A percentile compares a stretch with the other conserved stretches of the same genome.
Evolutionary conservation across 1,284 basidiomycete species (phyloP).

Genomic region (Golubevia sp.): DNA sequence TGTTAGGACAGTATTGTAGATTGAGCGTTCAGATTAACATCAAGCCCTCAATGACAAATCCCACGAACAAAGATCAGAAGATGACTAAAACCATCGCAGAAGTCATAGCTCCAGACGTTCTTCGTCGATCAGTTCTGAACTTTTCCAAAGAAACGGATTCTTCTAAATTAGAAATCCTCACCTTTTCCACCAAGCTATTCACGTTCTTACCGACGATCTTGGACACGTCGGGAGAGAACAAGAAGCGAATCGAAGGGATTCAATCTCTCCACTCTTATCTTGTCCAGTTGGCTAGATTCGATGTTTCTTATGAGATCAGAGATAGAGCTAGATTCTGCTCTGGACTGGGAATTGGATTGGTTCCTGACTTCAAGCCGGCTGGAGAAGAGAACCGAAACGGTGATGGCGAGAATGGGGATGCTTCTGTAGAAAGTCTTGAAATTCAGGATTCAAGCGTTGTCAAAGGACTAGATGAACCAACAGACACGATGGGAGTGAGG

Average conservation of each 20-base stretch:
- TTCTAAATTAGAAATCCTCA: conserved; percentile 43
- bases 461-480: background rate
- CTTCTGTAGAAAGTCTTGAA: conserved; percentile 17
- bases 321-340: conserved; percentile 41
- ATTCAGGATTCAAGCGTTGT: conserved; percentile 12
- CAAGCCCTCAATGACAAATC: background rate
- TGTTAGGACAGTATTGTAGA: conserved; percentile 47
- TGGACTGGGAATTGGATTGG: conserved; percentile 26
- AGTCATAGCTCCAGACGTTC: conserved; percentile 40
- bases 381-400: background rate
- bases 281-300: conserved; percentile 39
- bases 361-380: conserved; percentile 5
- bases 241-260: background rate
- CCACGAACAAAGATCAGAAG: background rate
- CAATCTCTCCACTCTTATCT: conserved; percentile 28
- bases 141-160: conserved; percentile 34
- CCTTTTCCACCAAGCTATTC: conserved; percentile 40
- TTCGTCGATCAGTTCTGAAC: conserved; percentile 46
- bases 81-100: conserved; percentile 28
- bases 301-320: conserved; percentile 41
- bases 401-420: background rate
- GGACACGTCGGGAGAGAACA: no score
- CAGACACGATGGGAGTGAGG: conserved; percentile 11
- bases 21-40: conserved; percentile 10
- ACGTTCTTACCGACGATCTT: conserved; percentile 20